Evolutionary conservation across 345 rosid species (phyloP), one percentile per base, ranked within the genome.

Genomic region (Stellera chamaejasme): DNA sequence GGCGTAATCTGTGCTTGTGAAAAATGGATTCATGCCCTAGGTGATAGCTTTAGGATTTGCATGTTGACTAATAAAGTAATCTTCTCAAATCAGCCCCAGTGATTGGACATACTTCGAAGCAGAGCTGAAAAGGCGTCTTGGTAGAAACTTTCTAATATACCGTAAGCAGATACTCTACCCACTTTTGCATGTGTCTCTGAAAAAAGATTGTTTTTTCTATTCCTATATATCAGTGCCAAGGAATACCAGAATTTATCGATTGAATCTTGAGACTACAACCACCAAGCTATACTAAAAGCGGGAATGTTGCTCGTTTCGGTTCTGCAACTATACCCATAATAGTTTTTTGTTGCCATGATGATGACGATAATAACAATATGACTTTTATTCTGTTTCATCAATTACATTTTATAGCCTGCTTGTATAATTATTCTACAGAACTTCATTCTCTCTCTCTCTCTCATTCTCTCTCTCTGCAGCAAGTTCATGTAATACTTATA

Each of bases 91-190:
- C 79, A 92, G 98, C 79, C 93, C 95, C 45, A 84, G 85, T 58
- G 97, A 93, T 67, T 92, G 99, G 99, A 84, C 76, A 55, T 92
- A 89, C 32, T 85, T 83, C n/a, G 89, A 92, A 71, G 87, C 89
- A 56, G 99, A 93, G 80, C 77, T 93, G 64, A 89, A 86, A 82
- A 74, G 69, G 72, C 88, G 91, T 46, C 85, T 93, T 61, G 99
- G 99, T 50, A 75, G 78, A 66, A 84, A 81, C 65, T 89, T 89
- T 73, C 63, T 93, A 63, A 77, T 93, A n/a, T 76, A 88, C 70
- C 88, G 98, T 92, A 77, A 56, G 50, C 41, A 15, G 58, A 12
- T 55, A 56, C 13, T 26, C 15, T 36, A 36, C 53, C 41, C 44
- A 26, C 48, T 39, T 2, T 27, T 47, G 13, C 23, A 47, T 59